Conservation (phyloP, 768 basidiomycete genomes). For the Hysterangium stoloniferum region DNA sequence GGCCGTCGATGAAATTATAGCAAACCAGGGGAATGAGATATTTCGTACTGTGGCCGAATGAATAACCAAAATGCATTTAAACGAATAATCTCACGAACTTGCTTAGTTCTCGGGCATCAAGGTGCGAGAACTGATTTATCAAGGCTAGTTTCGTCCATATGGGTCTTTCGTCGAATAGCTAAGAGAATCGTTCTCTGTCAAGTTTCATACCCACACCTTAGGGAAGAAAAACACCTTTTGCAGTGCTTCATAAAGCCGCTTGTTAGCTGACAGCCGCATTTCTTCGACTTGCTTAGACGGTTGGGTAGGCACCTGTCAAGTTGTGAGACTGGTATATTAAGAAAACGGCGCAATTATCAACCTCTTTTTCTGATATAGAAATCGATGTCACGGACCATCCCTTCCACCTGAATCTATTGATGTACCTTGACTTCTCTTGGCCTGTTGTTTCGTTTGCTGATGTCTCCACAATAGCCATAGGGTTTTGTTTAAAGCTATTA, state of each 20-base stretch:
- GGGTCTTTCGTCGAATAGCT: slow-evolving; percentile 72
- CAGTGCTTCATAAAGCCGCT: slow-evolving; percentile 44
- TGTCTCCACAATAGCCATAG: slow-evolving; percentile 63
- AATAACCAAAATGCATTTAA: not conserved
- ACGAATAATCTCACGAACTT: slow-evolving; percentile 45
- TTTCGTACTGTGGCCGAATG: slow-evolving; percentile 53
- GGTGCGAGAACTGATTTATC: slow-evolving; percentile 67
- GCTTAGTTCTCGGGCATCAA: slow-evolving; percentile 62
- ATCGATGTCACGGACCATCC: slow-evolving; percentile 64
- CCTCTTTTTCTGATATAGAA: slow-evolving; percentile 54
- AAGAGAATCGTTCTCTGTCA: slow-evolving; percentile 1
- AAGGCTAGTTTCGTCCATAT: slow-evolving; percentile 87
- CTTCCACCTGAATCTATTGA: slow-evolving; percentile 83
- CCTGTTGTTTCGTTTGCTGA: slow-evolving; percentile 68
- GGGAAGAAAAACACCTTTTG: slow-evolving; percentile 36
- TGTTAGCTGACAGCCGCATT: slow-evolving; percentile 45
- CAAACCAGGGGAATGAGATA: slow-evolving; percentile 69
- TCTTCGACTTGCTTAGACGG: slow-evolving; percentile 58
- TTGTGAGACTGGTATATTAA: slow-evolving; percentile 6
- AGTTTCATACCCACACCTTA: slow-evolving; percentile 16
- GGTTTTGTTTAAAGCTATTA: slow-evolving; percentile 67
- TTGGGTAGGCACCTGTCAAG: slow-evolving; percentile 51
- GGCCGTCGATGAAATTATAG: slow-evolving; percentile 90
- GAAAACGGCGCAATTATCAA: slow-evolving; percentile 19
- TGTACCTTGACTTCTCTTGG: slow-evolving; percentile 73